Conservation (phyloP, 1,139 yeast species). For the Geotrichum europaeum region DNA sequence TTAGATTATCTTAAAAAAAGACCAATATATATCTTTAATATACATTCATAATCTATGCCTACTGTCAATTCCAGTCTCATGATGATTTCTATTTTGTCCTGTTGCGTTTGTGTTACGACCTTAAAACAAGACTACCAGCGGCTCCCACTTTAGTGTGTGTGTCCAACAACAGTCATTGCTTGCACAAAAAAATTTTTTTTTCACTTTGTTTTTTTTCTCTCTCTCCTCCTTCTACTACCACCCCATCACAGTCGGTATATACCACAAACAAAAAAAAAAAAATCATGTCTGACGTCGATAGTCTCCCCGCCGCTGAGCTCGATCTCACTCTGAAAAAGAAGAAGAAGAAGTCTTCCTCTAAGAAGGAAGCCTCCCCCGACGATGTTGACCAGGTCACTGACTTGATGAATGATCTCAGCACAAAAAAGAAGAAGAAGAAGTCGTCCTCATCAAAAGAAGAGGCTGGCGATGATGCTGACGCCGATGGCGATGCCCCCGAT, state of each 20-base stretch:
- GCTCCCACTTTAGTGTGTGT: background rate
- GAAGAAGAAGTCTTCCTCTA: conserved; percentile 67
- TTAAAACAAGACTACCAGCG: background rate
- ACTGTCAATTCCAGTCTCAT: background rate
- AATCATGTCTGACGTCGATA: conserved; percentile 17
- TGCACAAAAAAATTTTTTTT: background rate
- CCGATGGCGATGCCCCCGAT: conserved; percentile 60
- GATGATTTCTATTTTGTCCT: background rate
- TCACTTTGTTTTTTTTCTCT: background rate
- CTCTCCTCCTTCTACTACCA: background rate
- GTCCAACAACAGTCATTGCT: background rate
- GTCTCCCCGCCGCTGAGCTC: conserved; percentile 16
- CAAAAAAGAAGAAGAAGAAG: conserved; percentile 48
- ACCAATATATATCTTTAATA: no score
- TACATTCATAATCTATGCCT: no score
- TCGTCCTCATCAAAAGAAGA: conserved; percentile 20
- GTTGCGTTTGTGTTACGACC: background rate
- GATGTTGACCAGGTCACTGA: conserved; percentile 38
- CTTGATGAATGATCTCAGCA: conserved; percentile 44
- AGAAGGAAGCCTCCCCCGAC: conserved; percentile 33
- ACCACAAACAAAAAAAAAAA: background rate
- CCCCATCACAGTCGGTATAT: background rate
- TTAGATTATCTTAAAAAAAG: no score
- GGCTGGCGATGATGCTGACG: conserved; percentile 46
- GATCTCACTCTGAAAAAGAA: conserved; percentile 48